Evolutionary conservation across 75 land plant species (phyloP).

Genomic region (Pseudotsuga menziesii): DNA sequence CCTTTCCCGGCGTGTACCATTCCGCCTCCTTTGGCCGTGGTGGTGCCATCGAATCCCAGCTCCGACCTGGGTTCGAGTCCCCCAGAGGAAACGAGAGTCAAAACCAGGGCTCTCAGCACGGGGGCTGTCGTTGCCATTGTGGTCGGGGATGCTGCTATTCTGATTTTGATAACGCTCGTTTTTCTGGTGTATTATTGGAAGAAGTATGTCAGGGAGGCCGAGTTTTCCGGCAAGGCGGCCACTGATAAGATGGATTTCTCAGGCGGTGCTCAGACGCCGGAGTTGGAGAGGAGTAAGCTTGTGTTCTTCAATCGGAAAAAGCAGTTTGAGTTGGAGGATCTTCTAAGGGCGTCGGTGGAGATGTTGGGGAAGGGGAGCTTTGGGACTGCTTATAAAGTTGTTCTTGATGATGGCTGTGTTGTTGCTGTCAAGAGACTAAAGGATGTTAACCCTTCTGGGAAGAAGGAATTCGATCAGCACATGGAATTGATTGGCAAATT

Average conservation of each 20-base stretch:
- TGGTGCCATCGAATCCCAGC: slow-evolving; percentile 60
- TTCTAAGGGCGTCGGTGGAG: slow-evolving; percentile 79
- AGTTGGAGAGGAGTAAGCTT: slow-evolving; percentile 24
- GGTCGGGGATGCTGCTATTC: slow-evolving; percentile 50
- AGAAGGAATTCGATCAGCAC: slow-evolving; percentile 73
- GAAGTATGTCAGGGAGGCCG: slow-evolving; percentile 9
- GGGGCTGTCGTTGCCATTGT: slow-evolving; percentile 70
- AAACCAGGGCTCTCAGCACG: slow-evolving; percentile 29
- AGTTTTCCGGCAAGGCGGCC: neutral
- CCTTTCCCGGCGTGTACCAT: slow-evolving; percentile 30
- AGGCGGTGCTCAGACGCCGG: slow-evolving; percentile 27
- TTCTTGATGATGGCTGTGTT: slow-evolving; percentile 67
- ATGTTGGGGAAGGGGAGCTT: slow-evolving; percentile 84
- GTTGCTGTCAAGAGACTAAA: slow-evolving; percentile 80
- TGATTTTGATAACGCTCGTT: slow-evolving; percentile 35
- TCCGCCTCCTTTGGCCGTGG: slow-evolving; percentile 18
- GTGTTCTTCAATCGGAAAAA: slow-evolving; percentile 47
- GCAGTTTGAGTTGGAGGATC: slow-evolving; percentile 71
- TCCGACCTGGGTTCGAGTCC: slow-evolving; percentile 29
- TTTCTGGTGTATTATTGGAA: slow-evolving; percentile 54
- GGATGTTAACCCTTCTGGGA: slow-evolving; percentile 57
- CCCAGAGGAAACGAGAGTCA: neutral
- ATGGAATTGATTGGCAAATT: slow-evolving; percentile 81
- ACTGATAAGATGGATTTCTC: slow-evolving; percentile 16
- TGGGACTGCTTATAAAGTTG: slow-evolving; percentile 79